Evolutionary conservation across 129 eudicot genomes (phyloP).

Genomic region (Helichrysum umbraculigerum): DNA sequence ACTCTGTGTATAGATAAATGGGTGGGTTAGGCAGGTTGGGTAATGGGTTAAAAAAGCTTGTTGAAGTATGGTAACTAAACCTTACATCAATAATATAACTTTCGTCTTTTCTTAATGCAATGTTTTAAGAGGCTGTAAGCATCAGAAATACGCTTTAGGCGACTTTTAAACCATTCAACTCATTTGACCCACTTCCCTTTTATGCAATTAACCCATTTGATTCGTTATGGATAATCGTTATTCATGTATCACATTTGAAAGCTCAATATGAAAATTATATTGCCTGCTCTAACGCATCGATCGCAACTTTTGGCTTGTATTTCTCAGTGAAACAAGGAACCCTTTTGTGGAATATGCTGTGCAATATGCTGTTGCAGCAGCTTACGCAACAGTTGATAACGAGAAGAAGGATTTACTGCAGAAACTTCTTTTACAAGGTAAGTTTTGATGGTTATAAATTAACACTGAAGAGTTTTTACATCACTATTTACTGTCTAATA

Average conservation of each 20-base stretch:
- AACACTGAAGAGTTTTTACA: neutral
- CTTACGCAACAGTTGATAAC: conserved; percentile 58
- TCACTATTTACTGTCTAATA: conserved; percentile 24
- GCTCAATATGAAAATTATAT: neutral
- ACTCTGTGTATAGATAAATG: neutral
- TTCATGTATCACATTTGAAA: neutral
- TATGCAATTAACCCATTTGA: neutral
- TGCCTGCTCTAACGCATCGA: conserved; percentile 13
- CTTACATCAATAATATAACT: too few relatives aligned
- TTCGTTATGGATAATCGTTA: neutral
- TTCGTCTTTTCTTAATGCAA: neutral
- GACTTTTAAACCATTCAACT: neutral
- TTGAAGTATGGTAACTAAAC: neutral
- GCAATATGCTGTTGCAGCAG: conserved; percentile 92
- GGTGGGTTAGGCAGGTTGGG: neutral
- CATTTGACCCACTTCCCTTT: neutral
- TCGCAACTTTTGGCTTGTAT: conserved; percentile 20
- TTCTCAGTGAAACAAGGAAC: conserved; percentile 70
- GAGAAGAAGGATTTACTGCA: conserved; percentile 55
- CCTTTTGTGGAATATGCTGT: conserved; percentile 96
- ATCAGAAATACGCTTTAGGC: neutral
- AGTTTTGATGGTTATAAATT: conserved; percentile 8
- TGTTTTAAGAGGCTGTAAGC: neutral
- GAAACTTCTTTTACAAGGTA: conserved; percentile 79
- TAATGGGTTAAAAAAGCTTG: neutral